These are phyloP conservation scores for Auxenochlorella protothecoides DNA, from an alignment of 139 green algal genomes.

Conservation along the genomic window DNA sequence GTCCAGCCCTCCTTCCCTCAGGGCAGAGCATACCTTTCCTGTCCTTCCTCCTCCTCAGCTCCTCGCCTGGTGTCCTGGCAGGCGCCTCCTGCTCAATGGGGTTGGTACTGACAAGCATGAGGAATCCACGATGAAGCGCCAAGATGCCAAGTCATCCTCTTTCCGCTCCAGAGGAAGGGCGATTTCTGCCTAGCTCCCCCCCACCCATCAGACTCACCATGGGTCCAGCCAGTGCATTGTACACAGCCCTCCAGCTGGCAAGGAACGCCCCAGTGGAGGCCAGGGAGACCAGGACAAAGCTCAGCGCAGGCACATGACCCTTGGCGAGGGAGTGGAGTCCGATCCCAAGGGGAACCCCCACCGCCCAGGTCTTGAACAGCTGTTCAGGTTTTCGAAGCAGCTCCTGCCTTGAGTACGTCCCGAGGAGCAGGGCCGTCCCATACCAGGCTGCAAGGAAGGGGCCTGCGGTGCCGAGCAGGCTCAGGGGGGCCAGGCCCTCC, in stretches of 20 bases:
- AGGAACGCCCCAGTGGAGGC: conserved; percentile 52
- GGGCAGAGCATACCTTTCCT: background rate
- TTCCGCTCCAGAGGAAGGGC: too few species aligned
- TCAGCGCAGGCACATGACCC: conserved; percentile 53
- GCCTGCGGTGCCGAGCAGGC: conserved; percentile 42
- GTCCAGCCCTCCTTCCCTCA: too few species aligned
- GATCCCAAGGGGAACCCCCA: conserved; percentile 49
- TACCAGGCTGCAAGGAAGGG: conserved; percentile 69
- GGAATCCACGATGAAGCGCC: too few species aligned
- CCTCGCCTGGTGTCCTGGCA: conserved; percentile 1
- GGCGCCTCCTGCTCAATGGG: background rate
- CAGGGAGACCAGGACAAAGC: conserved; percentile 61
- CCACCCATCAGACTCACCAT: too few species aligned
- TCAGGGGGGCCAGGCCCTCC: conserved; percentile 23
- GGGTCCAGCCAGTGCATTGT: background rate
- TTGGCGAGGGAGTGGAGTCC: conserved; percentile 35
- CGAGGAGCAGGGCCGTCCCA: conserved; percentile 28
- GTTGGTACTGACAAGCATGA: too few species aligned
- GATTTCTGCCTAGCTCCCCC: too few species aligned
- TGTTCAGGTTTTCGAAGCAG: too few species aligned
- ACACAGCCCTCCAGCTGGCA: conserved; percentile 39
- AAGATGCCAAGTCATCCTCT: too few species aligned
- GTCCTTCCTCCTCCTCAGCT: background rate
- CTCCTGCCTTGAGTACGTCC: conserved; percentile 30
- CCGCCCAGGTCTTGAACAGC: conserved; percentile 43